Evolutionary conservation across 352 stramenopile species (phyloP).

Genomic region (Halophytophthora batemanensis): DNA sequence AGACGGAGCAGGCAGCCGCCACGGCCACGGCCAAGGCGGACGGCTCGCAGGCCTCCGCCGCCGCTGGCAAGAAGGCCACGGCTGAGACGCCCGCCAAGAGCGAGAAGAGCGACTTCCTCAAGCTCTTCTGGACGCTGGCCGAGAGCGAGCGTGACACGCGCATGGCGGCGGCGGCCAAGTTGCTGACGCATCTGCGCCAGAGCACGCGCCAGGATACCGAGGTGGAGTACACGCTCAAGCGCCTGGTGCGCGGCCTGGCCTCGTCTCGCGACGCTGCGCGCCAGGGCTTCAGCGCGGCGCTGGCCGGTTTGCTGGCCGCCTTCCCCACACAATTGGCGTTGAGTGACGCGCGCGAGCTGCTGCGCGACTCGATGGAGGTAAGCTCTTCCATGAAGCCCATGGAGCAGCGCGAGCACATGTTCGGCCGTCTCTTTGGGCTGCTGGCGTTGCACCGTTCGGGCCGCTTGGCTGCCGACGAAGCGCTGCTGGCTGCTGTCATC

Average conservation of each 20-base stretch:
- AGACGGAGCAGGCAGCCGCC: conserved; percentile 2
- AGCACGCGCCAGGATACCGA: conserved; percentile 38
- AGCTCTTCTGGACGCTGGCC: conserved; percentile 86
- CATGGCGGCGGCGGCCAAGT: conserved; percentile 51
- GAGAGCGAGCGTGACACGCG: conserved; percentile 66
- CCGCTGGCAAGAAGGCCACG: neutral
- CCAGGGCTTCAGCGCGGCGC: conserved; percentile 87
- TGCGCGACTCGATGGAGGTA: conserved; percentile 78
- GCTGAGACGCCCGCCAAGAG: neutral
- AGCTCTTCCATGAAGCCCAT: conserved; percentile 86
- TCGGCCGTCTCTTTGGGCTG: conserved; percentile 87
- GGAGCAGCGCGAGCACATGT: conserved; percentile 91
- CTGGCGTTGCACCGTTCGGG: conserved; percentile 79
- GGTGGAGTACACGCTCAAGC: conserved; percentile 89
- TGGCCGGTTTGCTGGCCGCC: conserved; percentile 58
- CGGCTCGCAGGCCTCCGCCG: conserved; percentile 10
- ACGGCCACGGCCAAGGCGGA: neutral
- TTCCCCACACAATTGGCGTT: conserved; percentile 46
- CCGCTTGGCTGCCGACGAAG: conserved; percentile 42
- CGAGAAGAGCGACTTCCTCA: conserved; percentile 72
- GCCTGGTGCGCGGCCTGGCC: conserved; percentile 85
- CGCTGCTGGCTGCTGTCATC: conserved; percentile 42
- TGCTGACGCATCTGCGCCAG: conserved; percentile 48
- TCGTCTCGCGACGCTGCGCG: conserved; percentile 86
- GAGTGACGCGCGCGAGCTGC: conserved; percentile 48